Evolutionary conservation across 805 yeast species (phyloP), one percentile per base, ranked within the genome.

Genomic region (Yamadazyma phyllophila): DNA sequence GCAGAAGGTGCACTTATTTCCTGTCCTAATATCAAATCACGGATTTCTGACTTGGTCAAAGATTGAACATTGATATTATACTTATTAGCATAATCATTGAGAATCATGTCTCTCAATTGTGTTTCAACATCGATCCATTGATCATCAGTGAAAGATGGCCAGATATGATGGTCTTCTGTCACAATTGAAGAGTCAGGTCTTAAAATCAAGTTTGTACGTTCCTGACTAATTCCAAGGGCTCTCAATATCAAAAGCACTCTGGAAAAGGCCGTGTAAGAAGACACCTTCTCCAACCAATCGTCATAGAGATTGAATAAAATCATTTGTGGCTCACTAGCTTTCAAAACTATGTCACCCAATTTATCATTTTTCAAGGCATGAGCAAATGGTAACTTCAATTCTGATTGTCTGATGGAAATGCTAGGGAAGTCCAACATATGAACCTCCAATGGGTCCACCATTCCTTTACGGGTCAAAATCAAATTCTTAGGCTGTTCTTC

Each of bases 391-490:
- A 94, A 67, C 54, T 84, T 85, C 45, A 94, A 70, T 61, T 94
- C 98, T 0, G 96, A 85, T 2, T 96, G 88, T 43, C 97, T 78
- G 29, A 94, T 85, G 0, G 92, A 78, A 41, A 90, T 85, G 62
- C 89, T 90, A 14, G 97, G 97, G 73, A 91, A 94, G 62, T 94
- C 98, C 44, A 92, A 77, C 96, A 94, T 88, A 57, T 94, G 98
- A 29, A 90, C 97, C 58, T 92, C 97, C 43, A 94, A 68, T 2
- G 99, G 98, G 69, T 94, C 99, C 48, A 87, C 59, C 76, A 94
- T 85, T 11, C 96, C 95, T 57, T 87, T 88, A 56, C 98, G 74
- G 0, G 97, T 87, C 8, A 88, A 91, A 59, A 94, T 86, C 48
- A 94, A 69, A 64, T 91, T 96, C 57, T 86, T 86, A 2, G 99